These are phyloP conservation scores for Acacia acuminata DNA, from an alignment of 306 rosid genomes.

Conservation along the genomic window DNA sequence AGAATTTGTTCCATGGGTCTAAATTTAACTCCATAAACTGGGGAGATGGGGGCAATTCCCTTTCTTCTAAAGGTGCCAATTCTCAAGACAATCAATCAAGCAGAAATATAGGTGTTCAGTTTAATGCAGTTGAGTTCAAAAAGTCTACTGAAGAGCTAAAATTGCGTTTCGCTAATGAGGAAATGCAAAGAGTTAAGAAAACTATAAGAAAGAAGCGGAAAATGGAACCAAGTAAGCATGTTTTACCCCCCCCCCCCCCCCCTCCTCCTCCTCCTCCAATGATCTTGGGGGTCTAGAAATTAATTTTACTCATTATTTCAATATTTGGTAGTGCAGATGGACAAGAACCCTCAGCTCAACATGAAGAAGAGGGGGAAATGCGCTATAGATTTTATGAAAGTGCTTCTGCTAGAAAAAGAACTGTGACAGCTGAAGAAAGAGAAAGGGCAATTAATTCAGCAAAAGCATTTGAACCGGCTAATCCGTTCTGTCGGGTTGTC, in stretches of 20 bases:
- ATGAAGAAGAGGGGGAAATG: constrained; percentile 69
- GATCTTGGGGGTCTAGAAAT: background rate
- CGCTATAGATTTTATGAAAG: constrained; percentile 90
- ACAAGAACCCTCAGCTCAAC: constrained; percentile 59
- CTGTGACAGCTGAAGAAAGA: constrained; percentile 95
- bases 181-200: constrained; percentile 45
- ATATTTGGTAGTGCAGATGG: constrained; percentile 53
- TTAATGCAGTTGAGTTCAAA: constrained; percentile 69
- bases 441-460: constrained; percentile 80
- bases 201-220: constrained; percentile 68
- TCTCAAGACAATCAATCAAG: constrained; percentile 49
- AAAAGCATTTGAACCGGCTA: constrained; percentile 80
- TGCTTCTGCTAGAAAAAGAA: constrained; percentile 97
- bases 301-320: constrained; percentile 25
- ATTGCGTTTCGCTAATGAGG: constrained; percentile 52
- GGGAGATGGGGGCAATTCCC: constrained; percentile 60
- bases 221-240: constrained; percentile 52
- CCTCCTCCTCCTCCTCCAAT: too few species aligned
- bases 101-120: constrained; percentile 67
- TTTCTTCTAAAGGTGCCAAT: constrained; percentile 44
- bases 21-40: constrained; percentile 59
- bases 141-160: constrained; percentile 67
- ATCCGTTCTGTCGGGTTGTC: constrained; percentile 95
- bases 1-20: constrained; percentile 80
- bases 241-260: background rate